These are phyloP conservation scores for Aegle marmelos DNA, from an alignment of 345 rosid genomes.

Conservation along the genomic window DNA sequence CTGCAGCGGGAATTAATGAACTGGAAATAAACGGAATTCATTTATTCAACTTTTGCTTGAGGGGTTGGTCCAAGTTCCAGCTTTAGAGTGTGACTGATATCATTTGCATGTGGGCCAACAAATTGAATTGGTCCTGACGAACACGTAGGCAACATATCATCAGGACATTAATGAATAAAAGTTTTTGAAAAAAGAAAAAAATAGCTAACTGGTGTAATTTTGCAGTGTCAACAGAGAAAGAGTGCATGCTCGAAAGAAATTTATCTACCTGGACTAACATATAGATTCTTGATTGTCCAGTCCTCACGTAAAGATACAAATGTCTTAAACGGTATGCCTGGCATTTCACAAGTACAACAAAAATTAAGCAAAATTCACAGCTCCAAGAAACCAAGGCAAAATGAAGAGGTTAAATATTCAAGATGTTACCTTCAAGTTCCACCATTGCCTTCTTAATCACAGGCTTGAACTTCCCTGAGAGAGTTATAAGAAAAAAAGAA, in stretches of 20 bases:
- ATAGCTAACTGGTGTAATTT: no score
- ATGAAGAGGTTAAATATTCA: background rate
- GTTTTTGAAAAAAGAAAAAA: no score
- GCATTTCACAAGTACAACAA: background rate
- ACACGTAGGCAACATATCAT: background rate
- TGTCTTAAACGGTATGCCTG: conserved; percentile 39
- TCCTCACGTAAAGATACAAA: conserved; percentile 34
- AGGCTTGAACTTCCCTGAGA: conserved; percentile 40
- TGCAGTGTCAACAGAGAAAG: background rate
- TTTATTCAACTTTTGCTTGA: background rate
- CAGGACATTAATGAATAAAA: no score
- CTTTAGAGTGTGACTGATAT: conserved; percentile 25
- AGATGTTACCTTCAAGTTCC: conserved; percentile 34
- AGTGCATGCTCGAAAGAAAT: background rate
- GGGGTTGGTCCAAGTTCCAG: conserved; percentile 27
- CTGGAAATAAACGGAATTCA: background rate
- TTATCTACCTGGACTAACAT: conserved; percentile 32
- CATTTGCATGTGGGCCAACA: conserved; percentile 30
- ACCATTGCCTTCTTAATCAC: conserved; percentile 51
- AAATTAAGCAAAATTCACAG: background rate
- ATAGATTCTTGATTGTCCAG: conserved; percentile 38
- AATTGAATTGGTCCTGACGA: conserved; percentile 40
- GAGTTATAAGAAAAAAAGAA: background rate
- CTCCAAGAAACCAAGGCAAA: background rate
- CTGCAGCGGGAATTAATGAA: no score